Evolutionary conservation across 2,329 filamentous ascomycete species (phyloP), one percentile per base, ranked within the genome.

Genomic region (Didymella arachidicola): DNA sequence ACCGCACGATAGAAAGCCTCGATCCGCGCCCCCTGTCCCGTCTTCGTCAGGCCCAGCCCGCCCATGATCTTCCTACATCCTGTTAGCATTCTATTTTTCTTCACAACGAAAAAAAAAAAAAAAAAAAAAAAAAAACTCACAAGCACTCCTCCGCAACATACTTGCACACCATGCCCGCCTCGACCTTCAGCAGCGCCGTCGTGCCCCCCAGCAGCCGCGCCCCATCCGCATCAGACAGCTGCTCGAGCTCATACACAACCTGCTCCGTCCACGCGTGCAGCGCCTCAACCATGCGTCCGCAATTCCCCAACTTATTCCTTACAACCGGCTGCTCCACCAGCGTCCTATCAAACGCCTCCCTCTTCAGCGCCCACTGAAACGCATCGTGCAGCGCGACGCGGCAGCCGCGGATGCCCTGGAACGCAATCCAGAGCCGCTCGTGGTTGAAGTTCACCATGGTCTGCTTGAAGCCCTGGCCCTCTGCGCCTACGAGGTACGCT

Each of bases 371-470:
- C 66, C 71, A 74, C 16, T 61, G 52, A 30, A 72, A 70, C 10
- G 70, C 66, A 54, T 76, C 72, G 18, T 74, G 63, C 6, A 72
- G 66, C 19, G 64, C 69, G 22, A 63, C 60, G 12, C 73, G 50
- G 44, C 69, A 73, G 3, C 72, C 65, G 0, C 72, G 64, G 4
- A 73, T 65, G 1, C 65, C 71, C 38, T 71, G 68, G 57, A 73
- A 72, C 4, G 68, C 69, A 34, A 73, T 69, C 69, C 71, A 74
- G 18, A 74, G 61, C 7, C 72, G 57, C 61, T 76, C 73, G 47
- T 76, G 71, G 56, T 75, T 76, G 63, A 75, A 75, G 47, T 75
- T 72, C 26, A 72, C 65, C 70, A 73, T 72, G 2, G 71, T 74
- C 44, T 72, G 64, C 46, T 60, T 62, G 63, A 76, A 75, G 1